Percentiles rank a stretch among this genome's conserved stretches.
Conservation (phyloP, 331 rosid species). For the Phaseolus coccineus region DNA sequence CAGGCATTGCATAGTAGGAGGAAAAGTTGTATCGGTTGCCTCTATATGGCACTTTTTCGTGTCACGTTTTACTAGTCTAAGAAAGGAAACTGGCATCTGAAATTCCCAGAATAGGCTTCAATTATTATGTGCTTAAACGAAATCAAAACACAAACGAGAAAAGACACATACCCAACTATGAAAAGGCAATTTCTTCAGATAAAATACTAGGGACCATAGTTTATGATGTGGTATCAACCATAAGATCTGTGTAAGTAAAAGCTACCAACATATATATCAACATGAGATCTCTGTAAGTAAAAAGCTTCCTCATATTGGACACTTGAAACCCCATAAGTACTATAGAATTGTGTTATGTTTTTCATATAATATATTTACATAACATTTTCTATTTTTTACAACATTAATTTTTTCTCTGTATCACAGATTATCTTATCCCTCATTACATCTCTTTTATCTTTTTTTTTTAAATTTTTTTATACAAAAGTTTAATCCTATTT, state of each 20-base stretch:
- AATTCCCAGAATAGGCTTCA: conserved; percentile 51
- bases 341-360: neutral
- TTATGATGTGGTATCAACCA: conserved; percentile 46
- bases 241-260: neutral
- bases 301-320: conserved; percentile 25
- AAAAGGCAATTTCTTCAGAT: conserved; percentile 33
- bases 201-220: conserved; percentile 34
- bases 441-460: too few relatives aligned
- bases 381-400: neutral
- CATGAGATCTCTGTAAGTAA: conserved; percentile 7
- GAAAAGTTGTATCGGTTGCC: conserved; percentile 32
- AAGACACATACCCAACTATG: conserved; percentile 37
- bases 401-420: neutral
- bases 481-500: neutral
- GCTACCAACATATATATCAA: conserved; percentile 26
- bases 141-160: conserved; percentile 34
- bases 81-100: conserved; percentile 33
- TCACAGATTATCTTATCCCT: neutral
- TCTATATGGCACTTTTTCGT: conserved; percentile 17
- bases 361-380: neutral
- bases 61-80: conserved; percentile 43
- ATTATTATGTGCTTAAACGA: conserved; percentile 34
- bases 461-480: neutral
- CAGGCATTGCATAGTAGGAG: neutral
- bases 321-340: neutral